Base-by-base conservation (phyloP, 1,284 basidiomycete species). In the Malassezia brasiliensis region DNA sequence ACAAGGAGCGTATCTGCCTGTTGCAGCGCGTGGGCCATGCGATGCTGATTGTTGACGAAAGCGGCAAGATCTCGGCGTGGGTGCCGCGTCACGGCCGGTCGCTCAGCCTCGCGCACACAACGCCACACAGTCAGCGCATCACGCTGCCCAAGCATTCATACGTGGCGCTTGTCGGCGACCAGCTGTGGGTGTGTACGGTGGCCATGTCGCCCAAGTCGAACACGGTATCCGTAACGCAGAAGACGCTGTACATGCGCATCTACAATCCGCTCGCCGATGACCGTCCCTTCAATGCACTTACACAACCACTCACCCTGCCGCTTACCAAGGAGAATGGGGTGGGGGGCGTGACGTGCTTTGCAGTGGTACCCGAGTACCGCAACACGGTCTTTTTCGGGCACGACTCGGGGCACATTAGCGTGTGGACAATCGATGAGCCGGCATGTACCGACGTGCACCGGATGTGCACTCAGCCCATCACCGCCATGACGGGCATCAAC, bases 301-400 rank as follows among this genome's bases (percentile, higher is more conserved):
- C 63, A 12, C 55, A 64, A 42, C 67, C 69, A 5, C 38, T 58
- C 8, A 45, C 35, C 11, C 59, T 70, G n/a, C 60, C 65, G 0
- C 20, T 72, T 81, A 49, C 83, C 81, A 3, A 78, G 74, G 20
- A 83, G 8, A 58, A 86, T 63, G 78, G 82, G 58, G 78, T 86
- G 45, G 91, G 91, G 1, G 79, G 85, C 0, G 86, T 94, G 12
- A 88, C 86, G 0, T 83, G 84, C 28, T 89, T 85, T 0, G 83
- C 90, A 0, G 77, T 88, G 22, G 76, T 96, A 5, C 85, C 87
- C 0, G 80, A 84, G 0, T 77, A 81, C 10, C 83, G 84, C 0
- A 79, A 81, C 1, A 76, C 78, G 17, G 85, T 88, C 30, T 96
- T 85, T 67, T 78, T 98, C n/a, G 90, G 87, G 0, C 93, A 98